Evolutionary conservation across 768 basidiomycete genomes (phyloP).

Genomic region (Tylopilus sp.): DNA sequence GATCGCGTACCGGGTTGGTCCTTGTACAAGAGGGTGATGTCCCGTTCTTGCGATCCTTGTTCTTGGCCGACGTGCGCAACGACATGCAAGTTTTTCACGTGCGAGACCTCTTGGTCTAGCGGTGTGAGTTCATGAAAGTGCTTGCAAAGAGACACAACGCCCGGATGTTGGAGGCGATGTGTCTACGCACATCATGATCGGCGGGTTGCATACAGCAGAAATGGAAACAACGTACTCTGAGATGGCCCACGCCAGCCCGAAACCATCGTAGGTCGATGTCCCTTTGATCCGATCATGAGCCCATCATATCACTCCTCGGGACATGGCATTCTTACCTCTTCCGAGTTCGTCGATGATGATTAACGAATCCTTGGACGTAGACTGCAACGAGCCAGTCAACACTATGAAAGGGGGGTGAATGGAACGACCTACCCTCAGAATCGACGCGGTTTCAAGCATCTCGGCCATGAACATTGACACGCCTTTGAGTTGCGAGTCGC

Average conservation of each 20-base stretch:
- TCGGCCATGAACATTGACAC: constrained; percentile 99
- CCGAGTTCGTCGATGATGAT: constrained; percentile 98
- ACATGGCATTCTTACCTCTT: constrained; percentile 49
- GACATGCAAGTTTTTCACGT: constrained; percentile 94
- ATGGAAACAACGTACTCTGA: constrained; percentile 66
- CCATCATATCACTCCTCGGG: not conserved
- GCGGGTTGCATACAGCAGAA: not conserved
- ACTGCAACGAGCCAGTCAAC: constrained; percentile 43
- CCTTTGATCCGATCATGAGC: constrained; percentile 41
- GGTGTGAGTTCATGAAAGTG: constrained; percentile 98
- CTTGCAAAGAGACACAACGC: constrained; percentile 94
- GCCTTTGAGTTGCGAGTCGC: constrained; percentile 96
- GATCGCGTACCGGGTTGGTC: constrained; percentile 65
- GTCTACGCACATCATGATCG: constrained; percentile 43
- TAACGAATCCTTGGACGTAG: constrained; percentile 87
- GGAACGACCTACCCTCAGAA: constrained; percentile 64
- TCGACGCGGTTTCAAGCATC: constrained; percentile 98
- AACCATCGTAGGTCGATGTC: constrained; percentile 96
- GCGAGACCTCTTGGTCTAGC: constrained; percentile 77
- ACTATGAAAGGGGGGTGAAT: not conserved
- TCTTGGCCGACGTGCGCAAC: constrained; percentile 80
- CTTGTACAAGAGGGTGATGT: constrained; percentile 79
- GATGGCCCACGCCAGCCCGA: constrained; percentile 98
- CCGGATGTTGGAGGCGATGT: constrained; percentile 89
- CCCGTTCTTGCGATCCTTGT: constrained; percentile 49